Percentiles rank a stretch among this genome's conserved stretches.
Conservation (phyloP, 805 yeast genomes). For the Lipomyces mesembrius region DNA sequence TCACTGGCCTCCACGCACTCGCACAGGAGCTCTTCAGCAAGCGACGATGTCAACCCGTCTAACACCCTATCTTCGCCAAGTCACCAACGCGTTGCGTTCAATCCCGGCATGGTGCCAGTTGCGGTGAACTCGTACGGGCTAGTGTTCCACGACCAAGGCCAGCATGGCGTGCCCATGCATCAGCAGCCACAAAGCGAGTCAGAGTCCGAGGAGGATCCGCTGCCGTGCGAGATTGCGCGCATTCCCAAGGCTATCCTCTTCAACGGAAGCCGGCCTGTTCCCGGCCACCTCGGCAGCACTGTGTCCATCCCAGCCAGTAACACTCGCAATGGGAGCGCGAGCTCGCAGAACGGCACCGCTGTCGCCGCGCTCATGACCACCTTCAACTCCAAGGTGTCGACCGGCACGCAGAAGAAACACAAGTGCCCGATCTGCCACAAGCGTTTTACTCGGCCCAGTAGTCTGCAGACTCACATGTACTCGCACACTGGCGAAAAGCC, state of each 20-base stretch:
- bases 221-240: conserved; percentile 17
- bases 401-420: conserved; percentile 42
- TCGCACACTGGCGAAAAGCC: conserved; percentile 83
- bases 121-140: conserved; percentile 1
- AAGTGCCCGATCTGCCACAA: conserved; percentile 62
- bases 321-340: conserved; percentile 1
- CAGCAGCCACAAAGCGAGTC: conserved; percentile 4
- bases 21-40: background rate
- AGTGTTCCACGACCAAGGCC: background rate
- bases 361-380: conserved; percentile 34
- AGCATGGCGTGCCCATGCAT: background rate
- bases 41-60: background rate
- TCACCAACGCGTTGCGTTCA: background rate
- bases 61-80: background rate
- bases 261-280: conserved; percentile 13
- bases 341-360: background rate
- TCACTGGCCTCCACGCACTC: conserved; percentile 1
- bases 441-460: conserved; percentile 80
- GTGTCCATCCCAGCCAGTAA: conserved; percentile 5
- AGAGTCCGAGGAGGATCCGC: conserved; percentile 17
- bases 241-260: conserved; percentile 15
- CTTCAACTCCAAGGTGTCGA: conserved; percentile 31
- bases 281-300: conserved; percentile 10
- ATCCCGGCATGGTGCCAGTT: conserved; percentile 4
- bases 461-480: conserved; percentile 76